Evolutionary conservation across 2,329 filamentous ascomycete genomes (phyloP).

Genomic region (Sporothrix phasma): DNA sequence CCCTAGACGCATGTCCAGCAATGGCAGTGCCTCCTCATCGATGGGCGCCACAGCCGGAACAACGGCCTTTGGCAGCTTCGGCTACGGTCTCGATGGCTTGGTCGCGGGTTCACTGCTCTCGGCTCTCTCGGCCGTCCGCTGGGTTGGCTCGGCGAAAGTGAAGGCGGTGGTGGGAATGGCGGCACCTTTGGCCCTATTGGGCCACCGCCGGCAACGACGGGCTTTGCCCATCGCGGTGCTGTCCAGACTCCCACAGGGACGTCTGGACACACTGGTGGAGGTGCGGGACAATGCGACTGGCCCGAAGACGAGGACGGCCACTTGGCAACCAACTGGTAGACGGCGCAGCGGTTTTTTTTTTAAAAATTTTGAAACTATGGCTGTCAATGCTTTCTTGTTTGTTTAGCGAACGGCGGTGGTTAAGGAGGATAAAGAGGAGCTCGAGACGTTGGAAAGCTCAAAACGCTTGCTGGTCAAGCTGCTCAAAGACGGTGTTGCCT

Average conservation of each 20-base stretch:
- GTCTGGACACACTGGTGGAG: neutral
- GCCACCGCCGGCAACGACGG: neutral
- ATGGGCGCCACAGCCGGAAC: neutral
- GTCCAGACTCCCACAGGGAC: neutral
- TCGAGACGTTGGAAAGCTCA: neutral
- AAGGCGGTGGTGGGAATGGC: neutral
- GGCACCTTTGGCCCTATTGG: neutral
- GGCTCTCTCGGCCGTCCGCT: neutral
- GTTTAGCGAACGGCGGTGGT: neutral
- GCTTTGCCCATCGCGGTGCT: neutral
- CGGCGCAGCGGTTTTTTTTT: no score
- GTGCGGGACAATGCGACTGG: neutral
- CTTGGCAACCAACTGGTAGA: neutral
- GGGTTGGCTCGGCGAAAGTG: neutral
- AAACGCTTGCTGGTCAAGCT: neutral
- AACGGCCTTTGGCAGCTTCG: neutral
- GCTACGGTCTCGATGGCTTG: neutral
- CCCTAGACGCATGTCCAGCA: neutral
- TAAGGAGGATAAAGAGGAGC: neutral
- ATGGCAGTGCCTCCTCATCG: neutral
- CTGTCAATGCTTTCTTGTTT: neutral
- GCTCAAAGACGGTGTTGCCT: neutral
- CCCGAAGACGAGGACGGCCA: neutral
- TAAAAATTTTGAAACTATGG: no score
- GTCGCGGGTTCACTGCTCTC: no score